Evolutionary conservation across 805 yeast genomes (phyloP).

Genomic region (Schizosaccharomyces pombe): ASM294v3 CU329670.1:3025001-3025500

Average conservation of each 20-base stretch:
- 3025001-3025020: not conserved
- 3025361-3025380: conserved; percentile 93
- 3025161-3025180: conserved; percentile 60
- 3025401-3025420: conserved; percentile 76
- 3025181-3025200: conserved; percentile 79
- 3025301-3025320: conserved; percentile 83
- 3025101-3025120: not conserved
- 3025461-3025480: conserved; percentile 80
- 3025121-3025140: not conserved
- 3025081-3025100: not conserved
- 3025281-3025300: conserved; percentile 79
- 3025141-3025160: conserved; percentile 14
- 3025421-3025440: conserved; percentile 97
- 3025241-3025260: conserved; percentile 88
- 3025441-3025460: conserved; percentile 97
- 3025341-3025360: conserved; percentile 95
- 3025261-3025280: conserved; percentile 76
- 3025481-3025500: conserved; percentile 85
- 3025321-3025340: conserved; percentile 97
- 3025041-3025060: not conserved
- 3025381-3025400: conserved; percentile 76
- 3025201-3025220: conserved; percentile 62
- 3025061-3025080: not conserved
- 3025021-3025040: not conserved
- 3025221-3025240: conserved; percentile 81